phyloP scores from a whole-genome alignment of 768 basidiomycete species.

The Leccinum rimulosum region DNA sequence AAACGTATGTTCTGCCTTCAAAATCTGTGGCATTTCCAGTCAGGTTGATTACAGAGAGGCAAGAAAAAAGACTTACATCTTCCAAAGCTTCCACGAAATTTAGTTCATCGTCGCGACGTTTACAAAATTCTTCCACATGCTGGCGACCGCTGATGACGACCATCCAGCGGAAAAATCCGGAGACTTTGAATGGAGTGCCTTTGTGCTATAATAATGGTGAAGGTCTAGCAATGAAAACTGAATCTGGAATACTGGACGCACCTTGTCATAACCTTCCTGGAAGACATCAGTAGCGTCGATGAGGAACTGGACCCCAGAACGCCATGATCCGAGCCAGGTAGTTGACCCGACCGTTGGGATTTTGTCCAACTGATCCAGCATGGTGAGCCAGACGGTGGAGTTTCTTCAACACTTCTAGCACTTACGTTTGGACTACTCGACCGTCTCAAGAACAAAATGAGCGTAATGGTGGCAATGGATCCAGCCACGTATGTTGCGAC shows the following conservation, averaged over 20 bases:
- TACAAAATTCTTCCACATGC: constrained; percentile 40
- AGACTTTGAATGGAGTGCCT: constrained; percentile 30
- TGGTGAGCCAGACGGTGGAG: not conserved
- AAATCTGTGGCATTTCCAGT: constrained; percentile 22
- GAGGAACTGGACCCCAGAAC: constrained; percentile 19
- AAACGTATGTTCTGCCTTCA: constrained; percentile 39
- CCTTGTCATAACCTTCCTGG: constrained; percentile 34
- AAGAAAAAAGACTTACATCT: not conserved
- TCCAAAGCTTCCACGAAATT: constrained; percentile 30
- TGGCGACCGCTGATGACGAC: constrained; percentile 34
- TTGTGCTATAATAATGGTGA: constrained; percentile 24
- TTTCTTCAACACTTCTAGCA: not conserved
- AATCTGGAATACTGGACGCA: not conserved
- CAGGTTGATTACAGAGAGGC: not conserved
- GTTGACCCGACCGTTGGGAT: constrained; percentile 34
- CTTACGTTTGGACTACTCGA: constrained; percentile 4
- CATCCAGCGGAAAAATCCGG: constrained; percentile 35
- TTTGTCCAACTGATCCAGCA: constrained; percentile 18
- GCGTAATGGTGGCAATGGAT: not conserved
- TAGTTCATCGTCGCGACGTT: constrained; percentile 38
- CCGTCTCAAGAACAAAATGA: not conserved
- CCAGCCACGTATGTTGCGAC: not conserved
- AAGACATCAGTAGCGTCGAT: constrained; percentile 22
- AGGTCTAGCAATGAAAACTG: not conserved
- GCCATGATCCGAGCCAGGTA: constrained; percentile 29